Evolutionary conservation across 345 rosid genomes (phyloP).

Genomic region (Lenwebbia sp.): DNA sequence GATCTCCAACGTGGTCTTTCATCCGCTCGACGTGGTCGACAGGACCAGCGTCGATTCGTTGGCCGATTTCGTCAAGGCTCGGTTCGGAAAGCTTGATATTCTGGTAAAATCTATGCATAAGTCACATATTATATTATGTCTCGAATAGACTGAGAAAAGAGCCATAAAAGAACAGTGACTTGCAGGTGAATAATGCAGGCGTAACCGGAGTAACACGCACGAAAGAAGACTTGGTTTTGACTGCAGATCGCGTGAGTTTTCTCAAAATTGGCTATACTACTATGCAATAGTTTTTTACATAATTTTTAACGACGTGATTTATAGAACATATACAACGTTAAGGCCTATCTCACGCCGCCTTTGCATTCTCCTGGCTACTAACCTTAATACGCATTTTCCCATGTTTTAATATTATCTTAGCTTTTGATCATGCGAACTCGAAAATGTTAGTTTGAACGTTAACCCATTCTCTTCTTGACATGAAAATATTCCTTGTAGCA

Average conservation of each 20-base stretch:
- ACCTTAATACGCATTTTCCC: neutral
- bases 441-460: neutral
- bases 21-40: slow-evolving; percentile 1
- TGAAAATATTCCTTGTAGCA: neutral
- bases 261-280: neutral
- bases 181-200: slow-evolving; percentile 3
- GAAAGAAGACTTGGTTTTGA: neutral
- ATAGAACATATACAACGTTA: neutral
- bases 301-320: too few species aligned
- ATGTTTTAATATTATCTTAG: neutral
- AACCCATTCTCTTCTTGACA: neutral
- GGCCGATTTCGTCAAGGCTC: neutral
- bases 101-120: neutral
- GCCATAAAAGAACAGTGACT: neutral
- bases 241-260: neutral
- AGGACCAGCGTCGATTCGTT: neutral
- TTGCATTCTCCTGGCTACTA: neutral
- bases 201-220: neutral
- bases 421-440: neutral
- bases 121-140: neutral
- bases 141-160: neutral
- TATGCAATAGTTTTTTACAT: neutral
- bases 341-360: neutral
- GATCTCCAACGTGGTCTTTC: slow-evolving; percentile 5
- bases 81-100: slow-evolving; percentile 2